Percentiles rank a stretch among this genome's conserved stretches.
Evolutionary conservation across 2,329 filamentous ascomycete genomes (phyloP).

Genomic region (Talaromyces islandicus): DNA sequence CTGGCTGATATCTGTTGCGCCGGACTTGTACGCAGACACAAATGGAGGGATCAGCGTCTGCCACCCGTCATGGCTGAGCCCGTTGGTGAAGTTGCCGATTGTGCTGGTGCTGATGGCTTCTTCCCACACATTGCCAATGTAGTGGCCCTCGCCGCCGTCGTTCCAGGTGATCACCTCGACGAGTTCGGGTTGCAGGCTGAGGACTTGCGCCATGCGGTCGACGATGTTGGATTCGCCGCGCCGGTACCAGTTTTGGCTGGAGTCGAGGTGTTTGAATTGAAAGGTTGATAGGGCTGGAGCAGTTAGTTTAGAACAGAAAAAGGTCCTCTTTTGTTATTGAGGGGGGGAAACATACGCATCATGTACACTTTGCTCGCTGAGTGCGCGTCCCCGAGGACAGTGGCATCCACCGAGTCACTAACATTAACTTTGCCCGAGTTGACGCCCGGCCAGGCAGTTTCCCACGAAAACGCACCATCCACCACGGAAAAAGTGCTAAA

Average conservation of each 20-base stretch:
- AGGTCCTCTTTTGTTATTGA: too few relatives aligned
- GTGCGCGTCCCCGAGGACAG: slow-evolving; percentile 23
- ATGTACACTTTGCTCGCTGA: slow-evolving; percentile 30
- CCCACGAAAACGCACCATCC: slow-evolving; percentile 34
- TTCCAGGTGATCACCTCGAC: slow-evolving; percentile 39
- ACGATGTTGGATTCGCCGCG: slow-evolving; percentile 33
- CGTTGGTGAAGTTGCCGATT: slow-evolving; percentile 23
- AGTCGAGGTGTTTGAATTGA: slow-evolving; percentile 34
- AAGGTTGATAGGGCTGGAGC: slow-evolving; percentile 23
- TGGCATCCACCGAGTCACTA: slow-evolving; percentile 21
- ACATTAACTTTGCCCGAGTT: slow-evolving; percentile 20
- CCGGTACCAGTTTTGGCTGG: slow-evolving; percentile 28
- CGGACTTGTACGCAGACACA: slow-evolving; percentile 31
- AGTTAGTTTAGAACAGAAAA: neutral
- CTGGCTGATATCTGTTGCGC: slow-evolving; percentile 16
- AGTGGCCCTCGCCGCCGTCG: slow-evolving; percentile 35
- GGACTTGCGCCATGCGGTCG: slow-evolving; percentile 22
- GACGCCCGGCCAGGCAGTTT: slow-evolving; percentile 26
- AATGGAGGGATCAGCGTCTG: slow-evolving; percentile 29
- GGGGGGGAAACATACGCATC: slow-evolving; percentile 22
- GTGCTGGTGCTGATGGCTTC: slow-evolving; percentile 21
- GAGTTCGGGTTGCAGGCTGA: slow-evolving; percentile 31
- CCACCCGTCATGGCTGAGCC: slow-evolving; percentile 31
- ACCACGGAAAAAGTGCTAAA: slow-evolving; percentile 21
- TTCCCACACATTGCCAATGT: slow-evolving; percentile 35